Evolutionary conservation across 176 grass and related monocot species (phyloP), one percentile per base, ranked within the genome.

Genomic region (Hordeum marinum): DNA sequence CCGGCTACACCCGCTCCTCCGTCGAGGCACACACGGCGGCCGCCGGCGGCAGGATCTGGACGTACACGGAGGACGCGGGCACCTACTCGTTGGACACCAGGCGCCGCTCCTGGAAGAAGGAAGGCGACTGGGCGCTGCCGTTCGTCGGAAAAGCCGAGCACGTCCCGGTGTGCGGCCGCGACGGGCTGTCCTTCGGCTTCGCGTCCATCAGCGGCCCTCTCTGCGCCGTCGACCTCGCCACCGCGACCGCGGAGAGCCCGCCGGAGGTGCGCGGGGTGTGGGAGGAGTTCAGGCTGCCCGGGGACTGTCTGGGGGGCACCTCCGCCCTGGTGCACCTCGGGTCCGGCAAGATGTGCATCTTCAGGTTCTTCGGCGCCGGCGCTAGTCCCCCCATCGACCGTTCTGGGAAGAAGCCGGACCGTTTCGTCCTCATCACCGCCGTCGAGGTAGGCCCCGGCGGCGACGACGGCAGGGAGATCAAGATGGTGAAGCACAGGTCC

Each of bases 21-120:
- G 23, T 74, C 42, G 31, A 4, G 70, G 70, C 41, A 0, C 24
- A 27, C 70, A 73, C 70, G 25, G 24, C 42, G 50, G 29, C 29
- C 29, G 29, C 29, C 29, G 29, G 29, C 29, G 71, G 42, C 25
- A 46, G 42, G 42, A 74, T 74, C 42, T 74, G 71, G 71, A 74
- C 42, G 5, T 48, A 14, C 71, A 74, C 42, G 71, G 4, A 50
- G 71, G 8, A 43, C 71, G 71, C 27, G 24, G 71, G 71, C 1
- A 74, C 71, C 71, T 74, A 74, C 71, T 74, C 71, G 24, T 50
- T 74, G 8, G 42, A 74, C 71, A 74, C 71, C 42, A 29, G 25
- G 71, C 41, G 71, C 0, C 8, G 71, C 14, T 74, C 71, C 23
- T 74, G 71, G 71, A 50, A 25, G 0, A 74, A 74, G 71, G 71